Percentiles rank a stretch among this genome's conserved stretches.
phyloP scores from a whole-genome alignment of 2,329 filamentous ascomycete genomes.

The Sporothrix inflata region DNA sequence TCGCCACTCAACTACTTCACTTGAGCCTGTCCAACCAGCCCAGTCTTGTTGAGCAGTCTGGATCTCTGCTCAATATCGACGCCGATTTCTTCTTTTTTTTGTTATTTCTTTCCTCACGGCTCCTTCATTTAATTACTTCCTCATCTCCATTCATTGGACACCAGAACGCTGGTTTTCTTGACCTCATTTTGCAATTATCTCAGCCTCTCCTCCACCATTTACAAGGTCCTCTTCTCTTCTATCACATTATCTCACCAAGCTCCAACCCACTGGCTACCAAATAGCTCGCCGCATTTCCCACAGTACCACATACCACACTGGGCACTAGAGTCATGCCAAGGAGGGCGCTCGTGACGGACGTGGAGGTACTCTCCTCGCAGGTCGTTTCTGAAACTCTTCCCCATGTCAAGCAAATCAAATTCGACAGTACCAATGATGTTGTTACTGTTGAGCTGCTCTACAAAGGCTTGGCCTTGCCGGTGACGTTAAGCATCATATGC shows the following conservation, averaged over 20 bases:
- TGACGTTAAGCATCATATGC: not conserved
- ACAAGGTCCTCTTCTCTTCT: not conserved
- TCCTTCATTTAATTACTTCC: not conserved
- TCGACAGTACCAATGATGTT: not conserved
- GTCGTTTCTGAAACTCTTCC: not conserved
- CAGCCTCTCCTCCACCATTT: not conserved
- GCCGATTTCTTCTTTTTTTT: not conserved
- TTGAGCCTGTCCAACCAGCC: not conserved
- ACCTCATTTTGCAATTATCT: not conserved
- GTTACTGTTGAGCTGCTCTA: not conserved
- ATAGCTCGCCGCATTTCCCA: not conserved
- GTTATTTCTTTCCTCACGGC: not conserved
- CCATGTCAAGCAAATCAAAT: not conserved
- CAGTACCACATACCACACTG: not conserved
- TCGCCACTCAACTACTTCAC: not conserved
- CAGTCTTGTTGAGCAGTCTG: not conserved
- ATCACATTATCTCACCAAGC: not conserved
- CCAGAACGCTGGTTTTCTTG: not conserved
- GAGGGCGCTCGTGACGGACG: constrained; percentile 39
- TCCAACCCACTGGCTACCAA: not conserved
- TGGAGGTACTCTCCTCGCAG: constrained; percentile 2
- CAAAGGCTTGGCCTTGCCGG: not conserved
- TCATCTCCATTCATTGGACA: not conserved
- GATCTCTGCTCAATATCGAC: not conserved
- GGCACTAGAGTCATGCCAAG: constrained; percentile 21